Conservation (phyloP, 78 protist genomes). For the Dictyostelium intermedium region DNA sequence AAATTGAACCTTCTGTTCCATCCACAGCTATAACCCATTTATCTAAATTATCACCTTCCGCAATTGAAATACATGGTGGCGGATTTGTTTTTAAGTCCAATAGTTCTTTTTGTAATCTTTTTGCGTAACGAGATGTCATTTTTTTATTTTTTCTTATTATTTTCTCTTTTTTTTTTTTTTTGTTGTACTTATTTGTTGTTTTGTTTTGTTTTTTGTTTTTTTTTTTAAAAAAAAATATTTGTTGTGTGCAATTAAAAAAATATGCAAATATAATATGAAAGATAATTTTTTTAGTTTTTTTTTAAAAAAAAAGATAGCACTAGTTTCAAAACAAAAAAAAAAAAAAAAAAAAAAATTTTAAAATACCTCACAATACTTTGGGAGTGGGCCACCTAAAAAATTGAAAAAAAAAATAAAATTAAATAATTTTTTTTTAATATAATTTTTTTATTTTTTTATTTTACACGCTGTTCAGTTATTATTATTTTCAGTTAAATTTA, state of each 20-base stretch:
- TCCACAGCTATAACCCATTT: constrained; percentile 50
- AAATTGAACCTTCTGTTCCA: constrained; percentile 56
- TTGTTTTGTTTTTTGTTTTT: neutral
- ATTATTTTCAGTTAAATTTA: neutral
- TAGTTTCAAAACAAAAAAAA: neutral
- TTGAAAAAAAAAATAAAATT: neutral
- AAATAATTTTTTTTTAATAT: neutral
- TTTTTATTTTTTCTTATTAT: neutral
- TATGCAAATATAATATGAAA: too few relatives aligned
- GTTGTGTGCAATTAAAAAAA: too few relatives aligned
- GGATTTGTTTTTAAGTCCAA: constrained; percentile 44
- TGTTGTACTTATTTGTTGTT: neutral
- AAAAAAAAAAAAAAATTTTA: neutral
- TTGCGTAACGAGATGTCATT: constrained; percentile 31
- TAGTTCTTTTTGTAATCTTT: constrained; percentile 72
- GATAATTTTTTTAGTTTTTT: too few relatives aligned
- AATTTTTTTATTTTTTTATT: neutral
- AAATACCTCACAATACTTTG: neutral
- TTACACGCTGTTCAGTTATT: neutral
- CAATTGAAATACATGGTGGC: constrained; percentile 49
- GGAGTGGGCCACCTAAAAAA: neutral
- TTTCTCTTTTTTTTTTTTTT: neutral
- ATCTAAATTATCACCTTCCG: constrained; percentile 36
- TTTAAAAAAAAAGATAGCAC: neutral
- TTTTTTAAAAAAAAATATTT: too few relatives aligned